phyloP scores from a whole-genome alignment of 768 basidiomycete species.

The Mycena chlorophos region DNA sequence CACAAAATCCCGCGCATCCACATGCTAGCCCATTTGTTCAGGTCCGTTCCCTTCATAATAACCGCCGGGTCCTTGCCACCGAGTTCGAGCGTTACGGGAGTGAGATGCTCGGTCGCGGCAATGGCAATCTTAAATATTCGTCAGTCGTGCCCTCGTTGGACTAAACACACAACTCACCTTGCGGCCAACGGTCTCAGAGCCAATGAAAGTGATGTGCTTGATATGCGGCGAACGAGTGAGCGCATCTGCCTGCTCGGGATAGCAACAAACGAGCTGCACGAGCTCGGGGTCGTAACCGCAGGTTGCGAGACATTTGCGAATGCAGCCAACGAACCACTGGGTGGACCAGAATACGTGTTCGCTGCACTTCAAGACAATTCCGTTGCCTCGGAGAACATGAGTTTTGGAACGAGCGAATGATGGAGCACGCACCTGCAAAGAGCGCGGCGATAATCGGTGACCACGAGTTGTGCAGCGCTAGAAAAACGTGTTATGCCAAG shows the following conservation, averaged over 20 bases:
- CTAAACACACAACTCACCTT: slow-evolving; percentile 46
- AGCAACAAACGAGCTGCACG: slow-evolving; percentile 91
- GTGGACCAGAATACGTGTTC: slow-evolving; percentile 94
- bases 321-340: slow-evolving; percentile 75
- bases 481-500: neutral
- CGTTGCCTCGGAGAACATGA: slow-evolving; percentile 53
- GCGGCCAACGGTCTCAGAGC: slow-evolving; percentile 76
- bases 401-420: neutral
- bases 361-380: slow-evolving; percentile 86
- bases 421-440: slow-evolving; percentile 59
- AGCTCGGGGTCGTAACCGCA: slow-evolving; percentile 85
- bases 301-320: slow-evolving; percentile 70
- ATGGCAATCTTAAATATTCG: slow-evolving; percentile 59
- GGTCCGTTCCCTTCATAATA: slow-evolving; percentile 81
- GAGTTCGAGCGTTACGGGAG: slow-evolving; percentile 90
- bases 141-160: neutral
- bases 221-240: slow-evolving; percentile 78
- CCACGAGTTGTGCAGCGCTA: slow-evolving; percentile 91
- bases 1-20: slow-evolving; percentile 94
- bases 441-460: slow-evolving; percentile 90
- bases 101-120: slow-evolving; percentile 83
- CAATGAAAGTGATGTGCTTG: slow-evolving; percentile 94
- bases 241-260: slow-evolving; percentile 81
- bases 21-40: slow-evolving; percentile 74
- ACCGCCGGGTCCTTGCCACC: slow-evolving; percentile 95